Conservation (phyloP, 192 early-diverging fungal genomes). For the Gonapodya sp. region DNA sequence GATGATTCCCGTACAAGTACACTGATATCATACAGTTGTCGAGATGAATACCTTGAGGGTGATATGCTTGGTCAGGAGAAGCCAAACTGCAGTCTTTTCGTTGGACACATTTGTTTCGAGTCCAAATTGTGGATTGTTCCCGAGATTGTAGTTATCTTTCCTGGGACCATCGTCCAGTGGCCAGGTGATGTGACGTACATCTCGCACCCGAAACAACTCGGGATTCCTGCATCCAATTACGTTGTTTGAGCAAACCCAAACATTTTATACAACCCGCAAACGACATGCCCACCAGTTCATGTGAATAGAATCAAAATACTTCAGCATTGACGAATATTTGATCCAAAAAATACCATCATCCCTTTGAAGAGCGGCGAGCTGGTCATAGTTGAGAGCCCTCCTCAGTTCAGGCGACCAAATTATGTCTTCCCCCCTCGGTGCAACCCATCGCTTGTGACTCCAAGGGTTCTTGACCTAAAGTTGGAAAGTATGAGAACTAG, state of each 20-base stretch:
- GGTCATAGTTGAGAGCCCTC: constrained; percentile 61
- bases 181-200: constrained; percentile 49
- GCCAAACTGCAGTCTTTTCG: constrained; percentile 51
- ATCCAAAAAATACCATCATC: constrained; percentile 92
- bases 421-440: constrained; percentile 37
- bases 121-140: constrained; percentile 72
- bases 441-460: constrained; percentile 82
- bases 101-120: constrained; percentile 48
- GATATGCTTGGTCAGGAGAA: constrained; percentile 77
- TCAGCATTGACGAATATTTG: constrained; percentile 68
- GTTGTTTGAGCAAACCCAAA: background rate
- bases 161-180: constrained; percentile 26
- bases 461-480: constrained; percentile 69
- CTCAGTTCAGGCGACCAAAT: constrained; percentile 66
- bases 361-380: constrained; percentile 41
- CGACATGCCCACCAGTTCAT: constrained; percentile 49
- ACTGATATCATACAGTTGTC: constrained; percentile 1
- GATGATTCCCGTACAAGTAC: background rate
- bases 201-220: constrained; percentile 52
- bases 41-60: constrained; percentile 33
- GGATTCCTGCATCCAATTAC: constrained; percentile 53
- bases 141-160: constrained; percentile 46
- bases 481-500: background rate
- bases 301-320: constrained; percentile 76
- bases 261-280: background rate